A percentile compares a stretch with the other conserved stretches of the same genome.
These are phyloP conservation scores for Candida corydali DNA, from an alignment of 805 yeast genomes.

Conservation along the genomic window DNA sequence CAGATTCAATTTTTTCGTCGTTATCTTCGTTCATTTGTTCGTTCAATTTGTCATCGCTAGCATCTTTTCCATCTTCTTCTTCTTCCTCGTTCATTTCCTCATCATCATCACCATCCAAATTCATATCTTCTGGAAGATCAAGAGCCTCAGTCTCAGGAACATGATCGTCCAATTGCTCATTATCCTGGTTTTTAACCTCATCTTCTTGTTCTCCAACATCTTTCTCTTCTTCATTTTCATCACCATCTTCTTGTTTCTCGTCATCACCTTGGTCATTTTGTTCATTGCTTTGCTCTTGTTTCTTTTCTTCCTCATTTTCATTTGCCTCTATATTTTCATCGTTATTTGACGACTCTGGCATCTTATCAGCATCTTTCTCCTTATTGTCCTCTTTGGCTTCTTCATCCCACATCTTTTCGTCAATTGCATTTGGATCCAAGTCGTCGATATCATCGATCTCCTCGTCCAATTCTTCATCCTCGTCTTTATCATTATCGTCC, in stretches of 20 bases:
- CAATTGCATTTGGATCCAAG: slow-evolving; percentile 89
- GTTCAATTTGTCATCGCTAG: slow-evolving; percentile 19
- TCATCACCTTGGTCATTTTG: slow-evolving; percentile 33
- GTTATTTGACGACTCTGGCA: slow-evolving; percentile 52
- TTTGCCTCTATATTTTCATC: slow-evolving; percentile 49
- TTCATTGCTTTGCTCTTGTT: slow-evolving; percentile 27
- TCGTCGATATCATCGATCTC: slow-evolving; percentile 87
- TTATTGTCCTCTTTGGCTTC: slow-evolving; percentile 69
- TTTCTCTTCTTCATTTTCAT: slow-evolving; percentile 56
- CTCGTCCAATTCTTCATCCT: slow-evolving; percentile 74
- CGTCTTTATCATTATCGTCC: slow-evolving; percentile 47
- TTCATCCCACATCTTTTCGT: slow-evolving; percentile 98
- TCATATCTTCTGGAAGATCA: slow-evolving; percentile 89
- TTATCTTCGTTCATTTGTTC: slow-evolving; percentile 29
- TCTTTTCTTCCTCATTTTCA: slow-evolving; percentile 35
- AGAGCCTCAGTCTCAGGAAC: slow-evolving; percentile 83
- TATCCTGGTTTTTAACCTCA: slow-evolving; percentile 64
- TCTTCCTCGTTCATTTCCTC: slow-evolving; percentile 46
- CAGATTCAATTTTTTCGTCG: slow-evolving; percentile 8
- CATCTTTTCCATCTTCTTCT: slow-evolving; percentile 22
- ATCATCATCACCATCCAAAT: slow-evolving; percentile 71
- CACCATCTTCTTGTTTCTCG: slow-evolving; percentile 44
- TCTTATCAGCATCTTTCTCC: slow-evolving; percentile 76
- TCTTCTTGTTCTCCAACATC: slow-evolving; percentile 83
- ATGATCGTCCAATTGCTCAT: slow-evolving; percentile 63